Evolutionary conservation across 2,329 filamentous ascomycete genomes (phyloP).

Genomic region (Periconia sp.): DNA sequence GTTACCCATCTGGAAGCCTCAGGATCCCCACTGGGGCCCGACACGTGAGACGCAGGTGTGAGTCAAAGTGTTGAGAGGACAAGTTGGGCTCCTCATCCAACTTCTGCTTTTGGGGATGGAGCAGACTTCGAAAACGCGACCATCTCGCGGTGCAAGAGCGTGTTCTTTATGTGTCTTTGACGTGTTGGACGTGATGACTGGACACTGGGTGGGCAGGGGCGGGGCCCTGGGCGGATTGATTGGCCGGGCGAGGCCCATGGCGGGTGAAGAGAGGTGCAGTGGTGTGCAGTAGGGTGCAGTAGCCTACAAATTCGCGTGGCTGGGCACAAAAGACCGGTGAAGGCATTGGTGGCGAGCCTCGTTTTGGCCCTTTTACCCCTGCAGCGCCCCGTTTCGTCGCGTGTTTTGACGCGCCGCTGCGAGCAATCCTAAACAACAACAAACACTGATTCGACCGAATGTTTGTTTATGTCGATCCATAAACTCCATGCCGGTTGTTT

Average conservation of each 20-base stretch:
- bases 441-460: conserved; percentile 5
- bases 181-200: conserved; percentile 42
- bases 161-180: conserved; percentile 30
- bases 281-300: conserved; percentile 18
- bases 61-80: conserved; percentile 34
- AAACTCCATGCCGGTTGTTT: conserved; percentile 1
- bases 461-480: conserved; percentile 10
- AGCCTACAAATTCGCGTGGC: conserved; percentile 22
- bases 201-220: conserved; percentile 23
- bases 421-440: conserved; percentile 16
- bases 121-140: conserved; percentile 44
- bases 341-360: conserved; percentile 1
- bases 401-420: conserved; percentile 18
- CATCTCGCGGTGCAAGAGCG: conserved; percentile 43
- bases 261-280: conserved; percentile 9
- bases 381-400: conserved; percentile 6
- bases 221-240: conserved; percentile 36
- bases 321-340: conserved; percentile 27
- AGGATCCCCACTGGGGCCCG: conserved; percentile 1
- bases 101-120: conserved; percentile 28
- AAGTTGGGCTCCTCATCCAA: conserved; percentile 22
- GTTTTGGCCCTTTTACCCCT: not conserved
- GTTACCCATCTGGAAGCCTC: not conserved
- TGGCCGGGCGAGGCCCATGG: conserved; percentile 23
- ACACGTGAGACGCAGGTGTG: conserved; percentile 46